Evolutionary conservation across 2,329 filamentous ascomycete species (phyloP).

Genomic region (Periconia sp.): DNA sequence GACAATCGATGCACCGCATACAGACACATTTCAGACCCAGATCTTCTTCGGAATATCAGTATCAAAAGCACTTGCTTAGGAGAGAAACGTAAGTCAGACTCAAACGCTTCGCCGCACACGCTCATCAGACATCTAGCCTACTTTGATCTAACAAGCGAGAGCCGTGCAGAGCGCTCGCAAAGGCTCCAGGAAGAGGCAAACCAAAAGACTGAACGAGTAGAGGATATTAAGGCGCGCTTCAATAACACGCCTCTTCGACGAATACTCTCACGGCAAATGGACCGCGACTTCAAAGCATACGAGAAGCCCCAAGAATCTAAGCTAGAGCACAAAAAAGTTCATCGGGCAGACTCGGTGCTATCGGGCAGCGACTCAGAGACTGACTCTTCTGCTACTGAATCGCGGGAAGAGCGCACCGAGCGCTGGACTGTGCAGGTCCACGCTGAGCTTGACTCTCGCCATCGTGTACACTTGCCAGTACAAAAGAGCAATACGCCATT

Average conservation of each 20-base stretch:
- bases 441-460: neutral
- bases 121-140: conserved; percentile 11
- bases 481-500: conserved; percentile 8
- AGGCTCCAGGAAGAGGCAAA: conserved; percentile 8
- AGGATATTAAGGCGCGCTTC: conserved; percentile 10
- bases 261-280: conserved; percentile 11
- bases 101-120: neutral
- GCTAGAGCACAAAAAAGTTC: too few species aligned
- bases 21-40: conserved; percentile 4
- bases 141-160: conserved; percentile 13
- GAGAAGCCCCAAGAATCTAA: neutral
- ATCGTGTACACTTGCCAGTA: neutral
- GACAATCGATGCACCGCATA: conserved; percentile 17
- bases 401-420: conserved; percentile 2
- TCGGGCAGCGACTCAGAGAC: neutral
- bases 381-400: neutral
- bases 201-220: conserved; percentile 2
- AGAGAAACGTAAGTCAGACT: conserved; percentile 11
- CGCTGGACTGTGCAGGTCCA: conserved; percentile 1
- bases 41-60: neutral
- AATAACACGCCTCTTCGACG: conserved; percentile 20
- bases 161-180: conserved; percentile 2
- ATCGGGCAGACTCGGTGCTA: conserved; percentile 6
- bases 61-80: neutral
- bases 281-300: neutral